A percentile compares a stretch with the other conserved stretches of the same genome.
phyloP scores from a whole-genome alignment of 306 rosid genomes.

The Quercus rubra region DNA sequence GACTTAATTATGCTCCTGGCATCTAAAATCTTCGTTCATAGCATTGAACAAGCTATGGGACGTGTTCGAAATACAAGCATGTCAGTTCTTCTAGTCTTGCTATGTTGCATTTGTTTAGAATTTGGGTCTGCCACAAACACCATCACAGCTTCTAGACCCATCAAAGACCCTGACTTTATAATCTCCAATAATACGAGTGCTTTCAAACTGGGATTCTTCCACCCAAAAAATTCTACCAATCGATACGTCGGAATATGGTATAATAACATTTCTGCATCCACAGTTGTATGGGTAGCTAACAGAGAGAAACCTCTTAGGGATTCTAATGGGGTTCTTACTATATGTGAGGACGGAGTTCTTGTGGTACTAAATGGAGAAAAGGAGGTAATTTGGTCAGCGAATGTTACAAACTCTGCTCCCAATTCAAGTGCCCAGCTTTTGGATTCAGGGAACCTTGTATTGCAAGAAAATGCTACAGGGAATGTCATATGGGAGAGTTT shows the following conservation, averaged over 20 bases:
- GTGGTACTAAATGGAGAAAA: slow-evolving; percentile 25
- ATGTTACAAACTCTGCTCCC: not conserved
- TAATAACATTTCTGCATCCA: not conserved
- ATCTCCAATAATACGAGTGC: not conserved
- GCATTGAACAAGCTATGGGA: not conserved
- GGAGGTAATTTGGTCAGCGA: slow-evolving; percentile 30
- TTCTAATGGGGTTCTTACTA: slow-evolving; percentile 24
- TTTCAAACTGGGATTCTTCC: slow-evolving; percentile 29
- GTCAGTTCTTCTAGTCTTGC: not conserved
- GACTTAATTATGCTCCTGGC: too few relatives aligned
- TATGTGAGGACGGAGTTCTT: slow-evolving; percentile 28
- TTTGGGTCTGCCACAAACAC: not conserved
- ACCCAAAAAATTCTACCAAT: not conserved
- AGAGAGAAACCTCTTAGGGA: slow-evolving; percentile 27
- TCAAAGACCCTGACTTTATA: not conserved
- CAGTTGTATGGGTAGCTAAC: slow-evolving; percentile 32
- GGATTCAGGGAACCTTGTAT: slow-evolving; percentile 37
- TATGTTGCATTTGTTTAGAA: not conserved
- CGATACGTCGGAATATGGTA: slow-evolving; percentile 26
- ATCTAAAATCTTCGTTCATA: too few relatives aligned
- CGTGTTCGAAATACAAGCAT: not conserved
- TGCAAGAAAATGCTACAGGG: slow-evolving; percentile 4
- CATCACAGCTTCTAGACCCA: not conserved
- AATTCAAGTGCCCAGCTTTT: slow-evolving; percentile 24
- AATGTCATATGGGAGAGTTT: slow-evolving; percentile 53